These are phyloP conservation scores for Tillandsia leiboldiana DNA, from an alignment of 176 grass and related monocot species.

Conservation along the genomic window DNA sequence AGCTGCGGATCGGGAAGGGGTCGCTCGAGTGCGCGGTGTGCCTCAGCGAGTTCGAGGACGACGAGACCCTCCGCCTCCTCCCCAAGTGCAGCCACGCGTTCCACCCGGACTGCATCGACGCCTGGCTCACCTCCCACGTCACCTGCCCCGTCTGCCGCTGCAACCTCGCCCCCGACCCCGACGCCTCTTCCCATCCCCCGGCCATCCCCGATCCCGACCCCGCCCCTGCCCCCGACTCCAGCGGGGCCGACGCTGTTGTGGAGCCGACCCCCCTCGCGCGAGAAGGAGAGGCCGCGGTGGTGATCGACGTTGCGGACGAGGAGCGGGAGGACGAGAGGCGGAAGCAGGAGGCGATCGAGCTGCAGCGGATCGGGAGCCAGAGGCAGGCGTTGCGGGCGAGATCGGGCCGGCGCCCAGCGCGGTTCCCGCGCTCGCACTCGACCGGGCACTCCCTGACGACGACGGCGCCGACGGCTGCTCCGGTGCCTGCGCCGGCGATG, in stretches of 20 bases:
- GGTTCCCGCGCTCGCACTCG: constrained; percentile 59
- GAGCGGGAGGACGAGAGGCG: neutral
- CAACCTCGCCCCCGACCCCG: constrained; percentile 20
- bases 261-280: neutral
- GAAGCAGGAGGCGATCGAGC: constrained; percentile 37
- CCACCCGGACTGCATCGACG: constrained; percentile 66
- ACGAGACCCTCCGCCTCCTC: constrained; percentile 63
- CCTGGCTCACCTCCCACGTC: constrained; percentile 64
- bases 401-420: constrained; percentile 26
- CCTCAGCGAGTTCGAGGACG: constrained; percentile 67
- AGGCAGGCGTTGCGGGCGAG: constrained; percentile 47
- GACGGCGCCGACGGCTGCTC: neutral
- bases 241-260: neutral
- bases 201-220: constrained; percentile 32
- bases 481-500: neutral
- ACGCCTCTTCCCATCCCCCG: neutral
- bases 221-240: neutral
- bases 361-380: constrained; percentile 72
- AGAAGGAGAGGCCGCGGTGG: constrained; percentile 1
- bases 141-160: constrained; percentile 79
- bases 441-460: constrained; percentile 56
- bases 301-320: constrained; percentile 22
- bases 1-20: constrained; percentile 49
- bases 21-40: constrained; percentile 80
- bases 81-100: constrained; percentile 65